Evolutionary conservation across 345 rosid genomes (phyloP), one percentile per base, ranked within the genome.

Genomic region (Anacardium occidentale): DNA sequence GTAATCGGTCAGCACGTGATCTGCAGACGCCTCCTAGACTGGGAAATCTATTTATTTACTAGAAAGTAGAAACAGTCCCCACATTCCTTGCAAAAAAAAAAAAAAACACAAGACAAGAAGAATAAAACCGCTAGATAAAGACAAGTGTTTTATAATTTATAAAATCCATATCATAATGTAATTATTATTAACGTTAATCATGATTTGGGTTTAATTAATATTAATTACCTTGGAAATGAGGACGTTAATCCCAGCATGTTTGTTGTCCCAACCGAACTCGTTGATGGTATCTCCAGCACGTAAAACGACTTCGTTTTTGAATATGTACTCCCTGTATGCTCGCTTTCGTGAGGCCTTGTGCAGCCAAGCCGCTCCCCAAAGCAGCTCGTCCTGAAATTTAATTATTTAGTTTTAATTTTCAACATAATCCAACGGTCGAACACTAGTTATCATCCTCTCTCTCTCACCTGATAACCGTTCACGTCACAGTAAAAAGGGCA

Each of bases 401-500:
- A 1, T 29, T 29, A n/a, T n/a, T n/a, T n/a, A n/a, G n/a, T n/a
- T n/a, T n/a, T n/a, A 26, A 37, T 18, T 6, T 67, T 52, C 10
- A 44, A 3, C 5, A 18, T 40, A 56, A 74, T 78, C 76, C 20
- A 48, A 66, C 76, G 73, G 82, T 26, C 66, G 32, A 4, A 22
- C 32, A 65, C 60, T 44, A 7, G 32, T 22, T 18, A 12, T 29
- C 11, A n/a, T 8, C 50, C 18, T 48, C 78, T 48, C 78, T 83
- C 59, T 40, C 78, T 83, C 59, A 94, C 98, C 83, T 94, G 94
- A 79, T 88, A 92, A 65, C 98, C 99, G 74, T 91, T 90, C 73
- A 88, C 91, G 67, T 91, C 94, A 80, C 98, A 95, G 87, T 95
- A 95, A 82, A 92, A 95, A 50, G 99, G 99, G 75, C 99, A 95